These are phyloP conservation scores for Ophiostoma angusticollis DNA, from an alignment of 2,329 filamentous ascomycete species.

Conservation along the genomic window DNA sequence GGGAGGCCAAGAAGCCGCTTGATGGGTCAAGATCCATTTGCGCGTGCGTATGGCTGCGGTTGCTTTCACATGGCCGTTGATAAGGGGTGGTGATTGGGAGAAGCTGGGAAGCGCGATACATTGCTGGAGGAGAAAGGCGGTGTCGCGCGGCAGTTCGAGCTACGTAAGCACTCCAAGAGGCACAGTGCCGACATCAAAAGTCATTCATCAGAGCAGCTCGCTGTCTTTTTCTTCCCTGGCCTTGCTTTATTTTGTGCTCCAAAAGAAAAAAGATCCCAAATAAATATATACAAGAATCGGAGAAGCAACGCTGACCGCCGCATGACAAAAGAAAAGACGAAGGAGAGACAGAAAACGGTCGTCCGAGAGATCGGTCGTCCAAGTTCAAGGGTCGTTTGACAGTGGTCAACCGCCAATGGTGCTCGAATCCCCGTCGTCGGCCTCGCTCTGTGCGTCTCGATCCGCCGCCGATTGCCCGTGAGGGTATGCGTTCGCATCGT, in stretches of 20 bases:
- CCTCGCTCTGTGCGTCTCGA: neutral
- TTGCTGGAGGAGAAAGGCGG: conserved; percentile 5
- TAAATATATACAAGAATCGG: neutral
- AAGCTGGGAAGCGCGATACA: neutral
- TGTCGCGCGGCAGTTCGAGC: conserved; percentile 4
- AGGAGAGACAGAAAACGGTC: neutral
- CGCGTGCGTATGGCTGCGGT: neutral
- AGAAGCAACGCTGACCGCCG: neutral
- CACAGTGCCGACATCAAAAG: too few relatives aligned
- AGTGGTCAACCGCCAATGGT: conserved; percentile 6
- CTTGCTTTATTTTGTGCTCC: too few relatives aligned
- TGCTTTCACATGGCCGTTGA: conserved; percentile 7
- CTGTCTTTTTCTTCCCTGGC: too few relatives aligned
- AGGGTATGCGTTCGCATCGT: neutral
- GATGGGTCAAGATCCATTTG: conserved; percentile 55
- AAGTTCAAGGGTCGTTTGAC: too few relatives aligned
- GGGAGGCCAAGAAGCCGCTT: conserved; percentile 55
- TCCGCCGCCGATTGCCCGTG: neutral
- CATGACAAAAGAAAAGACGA: neutral
- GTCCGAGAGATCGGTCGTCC: too few relatives aligned
- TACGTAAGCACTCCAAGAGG: too few relatives aligned
- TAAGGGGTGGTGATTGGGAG: neutral
- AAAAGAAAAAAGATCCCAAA: neutral
- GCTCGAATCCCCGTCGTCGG: conserved; percentile 10
- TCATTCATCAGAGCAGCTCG: too few relatives aligned